A percentile compares a stretch with the other conserved stretches of the same genome.
Evolutionary conservation across 2,329 filamentous ascomycete species (phyloP).

Genomic region (Trichoderma polysporum): DNA sequence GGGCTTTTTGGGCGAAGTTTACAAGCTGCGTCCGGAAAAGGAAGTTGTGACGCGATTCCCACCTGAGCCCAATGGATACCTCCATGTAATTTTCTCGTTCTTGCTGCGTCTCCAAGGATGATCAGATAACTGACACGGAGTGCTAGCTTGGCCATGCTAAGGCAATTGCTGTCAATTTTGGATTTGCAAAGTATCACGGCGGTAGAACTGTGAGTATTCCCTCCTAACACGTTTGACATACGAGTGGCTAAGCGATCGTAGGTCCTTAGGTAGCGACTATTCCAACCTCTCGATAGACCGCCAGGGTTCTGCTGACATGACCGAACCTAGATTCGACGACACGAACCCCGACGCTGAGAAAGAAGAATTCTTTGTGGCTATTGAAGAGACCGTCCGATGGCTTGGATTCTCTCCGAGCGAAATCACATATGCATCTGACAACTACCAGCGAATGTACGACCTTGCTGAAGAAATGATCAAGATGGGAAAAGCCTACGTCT

Average conservation of each 20-base stretch:
- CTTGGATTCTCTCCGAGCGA: conserved; percentile 69
- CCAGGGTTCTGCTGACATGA: not conserved
- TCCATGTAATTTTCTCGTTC: conserved; percentile 53
- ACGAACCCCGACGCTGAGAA: conserved; percentile 95
- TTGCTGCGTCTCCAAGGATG: not conserved
- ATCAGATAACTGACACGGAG: not conserved
- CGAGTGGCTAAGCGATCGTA: not conserved
- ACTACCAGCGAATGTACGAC: conserved; percentile 85
- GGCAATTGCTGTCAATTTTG: conserved; percentile 95
- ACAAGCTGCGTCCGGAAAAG: conserved; percentile 63
- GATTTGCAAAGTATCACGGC: conserved; percentile 81
- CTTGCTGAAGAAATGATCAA: conserved; percentile 81
- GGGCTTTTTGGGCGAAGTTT: conserved; percentile 72
- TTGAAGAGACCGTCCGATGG: conserved; percentile 64
- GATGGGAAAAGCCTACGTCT: conserved; percentile 75
- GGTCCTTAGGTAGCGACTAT: not conserved
- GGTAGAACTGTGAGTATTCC: conserved; percentile 45
- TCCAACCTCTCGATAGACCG: not conserved
- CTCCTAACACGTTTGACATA: not conserved
- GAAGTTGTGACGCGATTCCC: conserved; percentile 72
- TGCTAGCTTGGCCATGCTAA: conserved; percentile 79
- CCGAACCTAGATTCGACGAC: conserved; percentile 71
- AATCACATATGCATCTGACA: conserved; percentile 86
- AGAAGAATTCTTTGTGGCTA: conserved; percentile 84
- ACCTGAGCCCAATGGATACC: conserved; percentile 87